These are phyloP conservation scores for Leccinum ponderosum DNA, from an alignment of 1,284 basidiomycete genomes.

Conservation along the genomic window DNA sequence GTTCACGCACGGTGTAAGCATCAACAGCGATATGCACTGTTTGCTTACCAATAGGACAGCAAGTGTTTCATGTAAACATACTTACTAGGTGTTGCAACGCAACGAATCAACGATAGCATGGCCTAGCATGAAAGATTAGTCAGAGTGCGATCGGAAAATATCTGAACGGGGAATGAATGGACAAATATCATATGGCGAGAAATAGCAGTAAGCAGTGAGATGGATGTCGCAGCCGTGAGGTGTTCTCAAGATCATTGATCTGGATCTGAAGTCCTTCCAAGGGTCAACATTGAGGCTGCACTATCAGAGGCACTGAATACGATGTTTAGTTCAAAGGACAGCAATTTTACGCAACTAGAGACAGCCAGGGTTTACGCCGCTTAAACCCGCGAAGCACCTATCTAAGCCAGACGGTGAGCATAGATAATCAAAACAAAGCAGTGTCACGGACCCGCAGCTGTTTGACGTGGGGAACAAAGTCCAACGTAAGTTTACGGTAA, in stretches of 20 bases:
- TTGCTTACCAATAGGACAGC: background rate
- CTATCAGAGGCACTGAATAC: background rate
- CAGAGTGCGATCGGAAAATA: background rate
- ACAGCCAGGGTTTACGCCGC: background rate
- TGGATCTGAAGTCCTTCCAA: too few species aligned
- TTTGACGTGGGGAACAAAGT: background rate
- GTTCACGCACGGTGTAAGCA: background rate
- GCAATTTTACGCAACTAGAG: background rate
- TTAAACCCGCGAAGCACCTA: background rate
- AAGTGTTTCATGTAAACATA: background rate
- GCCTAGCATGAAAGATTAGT: background rate
- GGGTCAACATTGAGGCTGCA: background rate
- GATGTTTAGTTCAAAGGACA: background rate
- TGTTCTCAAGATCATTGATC: background rate
- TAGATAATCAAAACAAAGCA: background rate
- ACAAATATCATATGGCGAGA: background rate
- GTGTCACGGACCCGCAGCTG: background rate
- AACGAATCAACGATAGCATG: background rate
- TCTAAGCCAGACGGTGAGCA: background rate
- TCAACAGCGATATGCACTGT: background rate
- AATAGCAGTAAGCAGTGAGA: background rate
- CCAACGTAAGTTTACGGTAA: background rate
- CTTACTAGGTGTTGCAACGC: background rate
- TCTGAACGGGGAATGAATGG: background rate
- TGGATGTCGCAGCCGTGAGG: background rate